Evolutionary conservation across 306 rosid genomes (phyloP).

Genomic region (Castanea crenata): DNA sequence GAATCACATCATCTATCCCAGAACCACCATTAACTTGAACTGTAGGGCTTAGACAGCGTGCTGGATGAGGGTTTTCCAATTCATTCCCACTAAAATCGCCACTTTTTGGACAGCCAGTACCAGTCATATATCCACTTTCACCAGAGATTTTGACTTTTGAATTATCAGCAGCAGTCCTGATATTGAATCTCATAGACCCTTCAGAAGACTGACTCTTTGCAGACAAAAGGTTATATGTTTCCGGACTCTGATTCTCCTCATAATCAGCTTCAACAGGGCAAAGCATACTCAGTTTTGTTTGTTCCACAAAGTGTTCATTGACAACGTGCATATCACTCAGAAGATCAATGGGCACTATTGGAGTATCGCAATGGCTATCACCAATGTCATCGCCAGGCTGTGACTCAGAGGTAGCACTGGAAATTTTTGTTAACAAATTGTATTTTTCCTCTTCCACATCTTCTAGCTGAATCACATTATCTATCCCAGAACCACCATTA

Average conservation of each 20-base stretch:
- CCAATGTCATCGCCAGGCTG: conserved; percentile 9
- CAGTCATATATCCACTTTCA: no score
- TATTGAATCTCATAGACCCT: background rate
- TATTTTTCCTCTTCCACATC: conserved; percentile 6
- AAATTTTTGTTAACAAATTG: conserved; percentile 10
- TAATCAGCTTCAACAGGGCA: background rate
- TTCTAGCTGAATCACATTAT: background rate
- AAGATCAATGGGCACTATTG: background rate
- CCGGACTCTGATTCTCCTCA: background rate
- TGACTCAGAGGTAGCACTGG: background rate
- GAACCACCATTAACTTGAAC: conserved; percentile 13
- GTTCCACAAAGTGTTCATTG: background rate
- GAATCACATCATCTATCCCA: background rate
- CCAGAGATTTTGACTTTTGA: background rate
- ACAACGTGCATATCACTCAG: background rate
- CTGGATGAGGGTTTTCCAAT: background rate
- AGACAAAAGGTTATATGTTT: background rate
- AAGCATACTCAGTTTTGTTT: background rate
- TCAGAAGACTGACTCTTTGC: conserved; percentile 7
- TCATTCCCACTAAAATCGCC: background rate
- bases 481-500: conserved; percentile 1
- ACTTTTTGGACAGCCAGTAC: no score
- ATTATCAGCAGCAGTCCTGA: background rate
- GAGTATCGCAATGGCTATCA: background rate
- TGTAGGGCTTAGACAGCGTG: background rate